A percentile compares a stretch with the other conserved stretches of the same genome.
These are phyloP conservation scores for Guillardia theta DNA, from an alignment of 78 protist species.

Conservation along the genomic window DNA sequence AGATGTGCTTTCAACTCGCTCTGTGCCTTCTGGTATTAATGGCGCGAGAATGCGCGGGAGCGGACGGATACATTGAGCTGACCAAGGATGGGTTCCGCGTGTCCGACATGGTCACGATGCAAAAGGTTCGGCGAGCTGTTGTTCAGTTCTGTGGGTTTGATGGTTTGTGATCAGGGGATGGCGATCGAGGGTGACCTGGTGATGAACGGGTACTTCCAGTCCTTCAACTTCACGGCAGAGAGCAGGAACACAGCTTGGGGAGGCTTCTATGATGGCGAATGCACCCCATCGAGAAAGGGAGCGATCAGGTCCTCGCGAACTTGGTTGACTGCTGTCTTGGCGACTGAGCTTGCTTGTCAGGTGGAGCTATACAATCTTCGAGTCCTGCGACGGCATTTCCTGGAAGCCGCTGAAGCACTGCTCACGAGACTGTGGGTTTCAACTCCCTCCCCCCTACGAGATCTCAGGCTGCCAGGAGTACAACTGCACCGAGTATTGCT, in stretches of 20 bases:
- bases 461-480: too few species aligned
- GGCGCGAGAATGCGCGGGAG: too few species aligned
- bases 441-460: too few species aligned
- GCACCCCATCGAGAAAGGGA: neutral
- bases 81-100: neutral
- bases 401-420: neutral
- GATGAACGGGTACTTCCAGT: neutral
- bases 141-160: neutral
- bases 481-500: too few species aligned
- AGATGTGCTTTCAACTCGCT: too few species aligned
- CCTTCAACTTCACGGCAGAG: neutral
- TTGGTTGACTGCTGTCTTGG: neutral
- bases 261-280: neutral
- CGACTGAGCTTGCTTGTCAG: neutral
- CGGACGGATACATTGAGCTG: neutral
- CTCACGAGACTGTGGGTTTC: neutral
- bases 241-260: neutral
- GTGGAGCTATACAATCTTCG: neutral
- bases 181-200: neutral
- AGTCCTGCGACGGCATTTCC: neutral
- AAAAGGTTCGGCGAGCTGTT: neutral
- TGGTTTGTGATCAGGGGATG: neutral
- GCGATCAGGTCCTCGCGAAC: neutral
- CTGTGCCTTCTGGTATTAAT: too few species aligned
- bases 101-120: neutral